A percentile compares a stretch with the other conserved stretches of the same genome.
These are phyloP conservation scores for Zopfochytrium polystomum DNA, from an alignment of 371 early-diverging fungal species.

Conservation along the genomic window DNA sequence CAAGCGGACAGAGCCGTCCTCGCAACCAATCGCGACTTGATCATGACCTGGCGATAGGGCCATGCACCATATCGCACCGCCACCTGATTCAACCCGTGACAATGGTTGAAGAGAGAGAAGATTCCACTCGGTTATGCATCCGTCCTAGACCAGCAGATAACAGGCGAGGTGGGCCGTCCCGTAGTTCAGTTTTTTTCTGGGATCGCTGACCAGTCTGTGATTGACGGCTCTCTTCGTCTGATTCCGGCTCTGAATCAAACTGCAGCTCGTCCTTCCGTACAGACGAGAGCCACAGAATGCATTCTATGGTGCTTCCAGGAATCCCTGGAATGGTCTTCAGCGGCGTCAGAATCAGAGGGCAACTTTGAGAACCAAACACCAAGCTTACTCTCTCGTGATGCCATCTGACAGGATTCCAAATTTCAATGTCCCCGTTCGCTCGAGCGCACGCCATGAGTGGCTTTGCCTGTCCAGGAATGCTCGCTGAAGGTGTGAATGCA, in stretches of 20 bases:
- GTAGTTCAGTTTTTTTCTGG: too few species aligned
- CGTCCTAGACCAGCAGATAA: slow-evolving; percentile 85
- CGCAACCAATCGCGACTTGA: slow-evolving; percentile 83
- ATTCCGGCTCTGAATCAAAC: slow-evolving; percentile 60
- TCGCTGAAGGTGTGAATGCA: too few species aligned
- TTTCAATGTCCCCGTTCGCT: slow-evolving; percentile 89
- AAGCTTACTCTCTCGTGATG: slow-evolving; percentile 63
- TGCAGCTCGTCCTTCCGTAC: slow-evolving; percentile 9
- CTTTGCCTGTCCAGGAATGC: slow-evolving; percentile 58
- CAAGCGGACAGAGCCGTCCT: slow-evolving; percentile 86
- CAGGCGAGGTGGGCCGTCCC: too few species aligned
- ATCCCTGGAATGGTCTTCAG: slow-evolving; percentile 73
- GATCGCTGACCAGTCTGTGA: too few species aligned
- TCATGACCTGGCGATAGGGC: slow-evolving; percentile 75
- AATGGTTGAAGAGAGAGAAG: slow-evolving; percentile 62
- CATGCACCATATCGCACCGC: slow-evolving; percentile 93
- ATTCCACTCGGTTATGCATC: slow-evolving; percentile 87
- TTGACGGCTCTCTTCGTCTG: slow-evolving; percentile 56
- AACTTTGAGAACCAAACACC: not conserved
- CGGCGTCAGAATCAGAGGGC: not conserved
- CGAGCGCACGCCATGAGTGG: slow-evolving; percentile 77
- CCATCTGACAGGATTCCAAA: slow-evolving; percentile 76
- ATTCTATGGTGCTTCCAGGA: slow-evolving; percentile 67
- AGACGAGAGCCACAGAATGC: slow-evolving; percentile 74
- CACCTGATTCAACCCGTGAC: slow-evolving; percentile 70